Evolutionary conservation across 805 yeast genomes (phyloP).

Genomic region (Ogataea henricii): DNA sequence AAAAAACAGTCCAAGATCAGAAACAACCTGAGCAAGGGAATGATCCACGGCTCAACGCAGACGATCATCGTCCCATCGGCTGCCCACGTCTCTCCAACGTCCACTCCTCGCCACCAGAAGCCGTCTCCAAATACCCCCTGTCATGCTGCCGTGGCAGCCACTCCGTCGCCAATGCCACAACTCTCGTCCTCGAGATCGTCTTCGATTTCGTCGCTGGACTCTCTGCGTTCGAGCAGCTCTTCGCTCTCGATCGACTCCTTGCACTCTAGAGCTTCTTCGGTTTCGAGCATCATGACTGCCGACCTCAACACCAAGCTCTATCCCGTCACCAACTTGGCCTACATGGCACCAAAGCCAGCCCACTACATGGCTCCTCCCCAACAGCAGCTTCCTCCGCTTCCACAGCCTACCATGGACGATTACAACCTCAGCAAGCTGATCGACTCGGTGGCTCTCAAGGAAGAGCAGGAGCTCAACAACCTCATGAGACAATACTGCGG

Average conservation of each 20-base stretch:
- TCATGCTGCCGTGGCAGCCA: neutral
- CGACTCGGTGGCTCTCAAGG: slow-evolving; percentile 36
- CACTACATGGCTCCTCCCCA: slow-evolving; percentile 1
- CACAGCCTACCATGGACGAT: slow-evolving; percentile 18
- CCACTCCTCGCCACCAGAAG: slow-evolving; percentile 5
- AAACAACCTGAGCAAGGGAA: slow-evolving; percentile 31
- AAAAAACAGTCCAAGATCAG: slow-evolving; percentile 35
- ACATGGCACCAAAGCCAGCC: neutral
- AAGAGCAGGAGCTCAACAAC: slow-evolving; percentile 36
- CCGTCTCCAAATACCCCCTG: neutral
- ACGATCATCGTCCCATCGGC: slow-evolving; percentile 23
- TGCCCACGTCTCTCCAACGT: slow-evolving; percentile 1
- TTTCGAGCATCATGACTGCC: slow-evolving; percentile 26
- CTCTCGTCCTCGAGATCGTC: slow-evolving; percentile 23
- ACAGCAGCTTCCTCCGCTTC: slow-evolving; percentile 8
- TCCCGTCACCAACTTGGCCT: slow-evolving; percentile 11
- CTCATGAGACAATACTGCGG: slow-evolving; percentile 38
- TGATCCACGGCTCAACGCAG: slow-evolving; percentile 33
- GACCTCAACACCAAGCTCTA: slow-evolving; percentile 14
- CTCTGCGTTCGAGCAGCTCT: slow-evolving; percentile 16
- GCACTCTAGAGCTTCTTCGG: slow-evolving; percentile 36
- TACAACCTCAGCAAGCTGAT: slow-evolving; percentile 29
- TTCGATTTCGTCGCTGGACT: slow-evolving; percentile 23
- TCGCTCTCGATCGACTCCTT: slow-evolving; percentile 16
- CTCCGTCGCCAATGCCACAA: slow-evolving; percentile 4